Conservation (phyloP, 768 basidiomycete species). For the Boletus pseudopeckii region DNA sequence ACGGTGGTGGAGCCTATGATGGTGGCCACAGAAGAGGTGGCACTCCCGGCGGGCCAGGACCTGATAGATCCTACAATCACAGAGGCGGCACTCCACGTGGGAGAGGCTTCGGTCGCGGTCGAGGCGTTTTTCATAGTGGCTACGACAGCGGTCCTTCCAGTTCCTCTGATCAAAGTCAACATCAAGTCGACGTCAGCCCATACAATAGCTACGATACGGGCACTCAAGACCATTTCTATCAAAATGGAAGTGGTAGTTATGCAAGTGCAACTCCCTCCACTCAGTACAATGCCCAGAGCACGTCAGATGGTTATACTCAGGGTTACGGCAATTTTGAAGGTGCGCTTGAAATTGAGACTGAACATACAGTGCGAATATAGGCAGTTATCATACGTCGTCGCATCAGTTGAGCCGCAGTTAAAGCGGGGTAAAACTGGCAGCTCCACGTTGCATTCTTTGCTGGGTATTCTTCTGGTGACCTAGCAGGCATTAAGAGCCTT, state of each 20-base stretch:
- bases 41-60: slow-evolving; percentile 61
- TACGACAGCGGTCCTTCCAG: slow-evolving; percentile 53
- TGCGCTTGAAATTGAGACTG: slow-evolving; percentile 76
- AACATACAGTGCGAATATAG: slow-evolving; percentile 42
- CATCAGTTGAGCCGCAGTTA: slow-evolving; percentile 42
- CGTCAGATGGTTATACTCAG: slow-evolving; percentile 51
- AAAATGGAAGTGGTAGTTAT: slow-evolving; percentile 63
- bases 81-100: slow-evolving; percentile 54
- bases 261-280: slow-evolving; percentile 46
- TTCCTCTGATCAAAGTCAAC: slow-evolving; percentile 64
- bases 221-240: slow-evolving; percentile 62
- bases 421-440: slow-evolving; percentile 50
- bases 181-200: slow-evolving; percentile 58
- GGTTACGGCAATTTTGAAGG: slow-evolving; percentile 74
- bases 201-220: slow-evolving; percentile 68
- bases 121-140: slow-evolving; percentile 51
- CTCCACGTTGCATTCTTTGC: slow-evolving; percentile 22
- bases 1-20: slow-evolving; percentile 63
- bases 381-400: slow-evolving; percentile 33
- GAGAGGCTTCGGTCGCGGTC: slow-evolving; percentile 51
- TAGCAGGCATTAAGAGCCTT: slow-evolving; percentile 34
- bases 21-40: slow-evolving; percentile 60
- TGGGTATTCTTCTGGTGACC: slow-evolving; percentile 22
- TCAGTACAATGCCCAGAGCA: slow-evolving; percentile 47
- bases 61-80: slow-evolving; percentile 66